phyloP scores from a whole-genome alignment of 1,284 basidiomycete species.

The Moesziomyces parantarcticus region DNA sequence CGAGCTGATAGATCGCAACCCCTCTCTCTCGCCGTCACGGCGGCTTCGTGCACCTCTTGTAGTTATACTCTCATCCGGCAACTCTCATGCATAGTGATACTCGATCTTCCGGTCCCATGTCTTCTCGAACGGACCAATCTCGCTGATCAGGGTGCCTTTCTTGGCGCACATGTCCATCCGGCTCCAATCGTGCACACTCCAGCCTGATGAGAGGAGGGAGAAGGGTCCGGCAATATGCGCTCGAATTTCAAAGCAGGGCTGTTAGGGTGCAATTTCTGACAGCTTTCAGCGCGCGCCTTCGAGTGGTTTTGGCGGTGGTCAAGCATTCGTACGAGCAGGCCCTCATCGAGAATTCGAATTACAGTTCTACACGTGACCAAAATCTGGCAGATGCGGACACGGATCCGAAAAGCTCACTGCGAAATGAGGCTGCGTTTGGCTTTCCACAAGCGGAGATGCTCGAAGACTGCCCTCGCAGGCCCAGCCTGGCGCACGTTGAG shows the following conservation, averaged over 20 bases:
- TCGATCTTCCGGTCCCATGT: background rate
- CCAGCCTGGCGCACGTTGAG: background rate
- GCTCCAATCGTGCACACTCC: too few species aligned
- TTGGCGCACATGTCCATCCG: too few species aligned
- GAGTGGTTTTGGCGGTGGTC: too few species aligned
- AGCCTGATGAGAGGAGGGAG: too few species aligned
- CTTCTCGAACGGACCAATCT: too few species aligned
- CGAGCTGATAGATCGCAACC: background rate
- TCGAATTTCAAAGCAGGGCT: background rate
- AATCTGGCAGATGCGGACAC: background rate
- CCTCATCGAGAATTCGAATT: background rate
- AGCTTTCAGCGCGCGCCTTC: background rate
- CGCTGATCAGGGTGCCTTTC: too few species aligned
- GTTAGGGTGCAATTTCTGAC: background rate
- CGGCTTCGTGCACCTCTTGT: conserved; percentile 17
- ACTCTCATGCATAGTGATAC: conserved; percentile 19
- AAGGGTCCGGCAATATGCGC: background rate
- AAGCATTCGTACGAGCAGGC: conserved; percentile 2
- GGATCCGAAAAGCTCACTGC: background rate
- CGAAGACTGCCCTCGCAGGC: too few species aligned
- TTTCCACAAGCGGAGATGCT: too few species aligned
- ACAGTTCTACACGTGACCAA: conserved; percentile 25
- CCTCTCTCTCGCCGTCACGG: background rate
- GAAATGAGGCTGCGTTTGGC: background rate
- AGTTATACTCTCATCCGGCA: conserved; percentile 18